Percentiles rank a stretch among this genome's conserved stretches.
phyloP scores from a whole-genome alignment of 208 protist species.

The Vickermania spadyakhi region DNA sequence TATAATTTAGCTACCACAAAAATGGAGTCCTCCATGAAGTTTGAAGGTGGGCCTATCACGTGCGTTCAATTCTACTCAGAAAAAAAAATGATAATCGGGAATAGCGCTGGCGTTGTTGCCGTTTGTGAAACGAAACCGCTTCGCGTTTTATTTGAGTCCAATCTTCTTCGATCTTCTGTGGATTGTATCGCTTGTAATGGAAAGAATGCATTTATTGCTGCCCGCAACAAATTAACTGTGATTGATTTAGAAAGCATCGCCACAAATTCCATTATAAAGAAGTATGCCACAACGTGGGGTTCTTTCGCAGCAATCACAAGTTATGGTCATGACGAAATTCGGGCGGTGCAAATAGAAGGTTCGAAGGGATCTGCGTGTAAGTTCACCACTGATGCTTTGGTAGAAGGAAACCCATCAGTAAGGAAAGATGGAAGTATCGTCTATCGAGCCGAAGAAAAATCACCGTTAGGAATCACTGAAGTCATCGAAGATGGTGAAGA shows the following conservation, averaged over 20 bases:
- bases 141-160: conserved; percentile 39
- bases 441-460: neutral
- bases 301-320: no score
- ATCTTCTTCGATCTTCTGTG: conserved; percentile 31
- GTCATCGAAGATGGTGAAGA: neutral
- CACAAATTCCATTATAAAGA: no score
- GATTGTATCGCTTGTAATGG: conserved; percentile 57
- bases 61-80: conserved; percentile 76
- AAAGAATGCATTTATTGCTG: conserved; percentile 47
- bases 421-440: neutral
- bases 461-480: neutral
- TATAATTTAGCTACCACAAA: conserved; percentile 56
- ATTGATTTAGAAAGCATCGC: no score
- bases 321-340: no score
- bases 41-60: conserved; percentile 62
- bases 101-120: conserved; percentile 63
- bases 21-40: conserved; percentile 29
- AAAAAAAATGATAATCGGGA: conserved; percentile 59
- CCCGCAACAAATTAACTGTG: no score
- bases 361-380: conserved; percentile 23
- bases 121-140: conserved; percentile 69
- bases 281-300: no score
- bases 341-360: conserved; percentile 35
- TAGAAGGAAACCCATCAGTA: neutral
- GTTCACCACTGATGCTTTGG: no score